Conservation (phyloP, 2,329 filamentous ascomycete species). For the Colletotrichum somersetense region DNA sequence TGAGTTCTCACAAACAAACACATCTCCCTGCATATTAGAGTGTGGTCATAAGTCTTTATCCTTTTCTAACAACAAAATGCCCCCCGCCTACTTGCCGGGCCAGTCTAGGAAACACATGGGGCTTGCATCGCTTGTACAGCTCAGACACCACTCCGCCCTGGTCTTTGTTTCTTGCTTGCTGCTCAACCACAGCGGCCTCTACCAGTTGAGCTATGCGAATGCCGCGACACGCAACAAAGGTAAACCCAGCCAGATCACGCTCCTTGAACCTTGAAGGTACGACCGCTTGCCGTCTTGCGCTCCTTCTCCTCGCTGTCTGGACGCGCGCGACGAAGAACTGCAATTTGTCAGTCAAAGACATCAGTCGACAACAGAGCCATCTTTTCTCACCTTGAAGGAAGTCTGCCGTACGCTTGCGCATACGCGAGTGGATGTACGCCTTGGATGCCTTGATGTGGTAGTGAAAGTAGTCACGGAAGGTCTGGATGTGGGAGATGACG, state of each 20-base stretch:
- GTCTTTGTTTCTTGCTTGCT: background rate
- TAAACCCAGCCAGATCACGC: conserved; percentile 4
- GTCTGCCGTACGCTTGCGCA: conserved; percentile 97
- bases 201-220: background rate
- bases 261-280: conserved; percentile 80
- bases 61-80: conserved; percentile 8
- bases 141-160: background rate
- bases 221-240: background rate
- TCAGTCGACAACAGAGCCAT: background rate
- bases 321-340: conserved; percentile 94
- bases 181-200: background rate
- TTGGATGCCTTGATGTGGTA: conserved; percentile 99
- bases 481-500: conserved; percentile 99
- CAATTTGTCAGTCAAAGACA: background rate
- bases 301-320: conserved; percentile 98
- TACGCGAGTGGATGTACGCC: conserved; percentile 98
- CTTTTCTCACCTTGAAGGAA: conserved; percentile 88
- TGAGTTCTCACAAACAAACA: background rate
- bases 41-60: conserved; percentile 31
- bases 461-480: conserved; percentile 99
- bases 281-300: conserved; percentile 95
- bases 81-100: background rate
- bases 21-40: background rate
- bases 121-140: background rate
- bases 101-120: background rate